Evolutionary conservation across 2,329 filamentous ascomycete species (phyloP).

Genomic region (Gremmenia infestans): DNA sequence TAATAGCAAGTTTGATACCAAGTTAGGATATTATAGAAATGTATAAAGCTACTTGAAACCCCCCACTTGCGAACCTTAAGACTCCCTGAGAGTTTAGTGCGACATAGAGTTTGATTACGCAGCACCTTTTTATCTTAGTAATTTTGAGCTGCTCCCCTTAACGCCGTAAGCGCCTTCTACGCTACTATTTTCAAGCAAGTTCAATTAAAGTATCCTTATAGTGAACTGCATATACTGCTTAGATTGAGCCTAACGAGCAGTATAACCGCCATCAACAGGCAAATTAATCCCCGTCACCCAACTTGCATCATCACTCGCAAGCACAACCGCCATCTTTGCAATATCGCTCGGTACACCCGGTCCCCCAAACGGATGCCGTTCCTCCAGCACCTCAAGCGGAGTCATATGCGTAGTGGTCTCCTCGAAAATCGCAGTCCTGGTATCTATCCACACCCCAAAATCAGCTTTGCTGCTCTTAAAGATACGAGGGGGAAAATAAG

Average conservation of each 20-base stretch:
- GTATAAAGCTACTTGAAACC: too few relatives aligned
- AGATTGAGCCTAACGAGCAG: slow-evolving; percentile 2
- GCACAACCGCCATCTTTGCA: slow-evolving; percentile 7
- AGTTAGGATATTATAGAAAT: too few relatives aligned
- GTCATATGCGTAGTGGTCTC: slow-evolving; percentile 1
- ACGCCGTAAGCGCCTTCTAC: too few relatives aligned
- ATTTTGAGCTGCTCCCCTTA: too few relatives aligned
- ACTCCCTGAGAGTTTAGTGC: too few relatives aligned
- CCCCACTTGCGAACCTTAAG: too few relatives aligned
- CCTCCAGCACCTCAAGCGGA: slow-evolving; percentile 1
- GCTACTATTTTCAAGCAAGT: too few relatives aligned
- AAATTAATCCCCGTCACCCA: slow-evolving; percentile 14
- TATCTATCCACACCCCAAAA: slow-evolving; percentile 2
- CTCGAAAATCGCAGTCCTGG: slow-evolving; percentile 12
- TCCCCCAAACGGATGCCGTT: slow-evolving; percentile 7
- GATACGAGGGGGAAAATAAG: neutral
- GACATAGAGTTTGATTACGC: too few relatives aligned
- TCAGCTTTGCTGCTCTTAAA: neutral
- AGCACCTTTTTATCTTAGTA: too few relatives aligned
- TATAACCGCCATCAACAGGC: slow-evolving; percentile 14
- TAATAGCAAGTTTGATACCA: too few relatives aligned
- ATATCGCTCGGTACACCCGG: slow-evolving; percentile 7
- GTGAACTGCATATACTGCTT: too few relatives aligned
- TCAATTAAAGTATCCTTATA: too few relatives aligned
- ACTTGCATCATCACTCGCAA: slow-evolving; percentile 11